Conservation (phyloP, 106 monocot genomes). For the Dendrobium officinale region DNA sequence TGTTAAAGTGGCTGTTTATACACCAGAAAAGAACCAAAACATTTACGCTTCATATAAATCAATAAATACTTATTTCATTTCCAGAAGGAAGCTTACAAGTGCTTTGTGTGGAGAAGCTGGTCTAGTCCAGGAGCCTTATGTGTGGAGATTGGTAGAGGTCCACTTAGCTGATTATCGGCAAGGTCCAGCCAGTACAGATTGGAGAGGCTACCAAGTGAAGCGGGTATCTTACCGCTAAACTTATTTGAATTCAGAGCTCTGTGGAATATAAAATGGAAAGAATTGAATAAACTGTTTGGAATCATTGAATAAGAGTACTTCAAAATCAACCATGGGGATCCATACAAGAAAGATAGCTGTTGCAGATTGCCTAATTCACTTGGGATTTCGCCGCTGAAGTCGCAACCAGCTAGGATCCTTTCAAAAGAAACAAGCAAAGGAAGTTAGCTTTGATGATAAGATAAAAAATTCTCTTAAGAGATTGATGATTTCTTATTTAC, state of each 20-base stretch:
- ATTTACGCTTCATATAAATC: background rate
- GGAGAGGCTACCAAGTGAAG: slow-evolving; percentile 20
- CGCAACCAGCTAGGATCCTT: slow-evolving; percentile 24
- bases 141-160: slow-evolving; percentile 45
- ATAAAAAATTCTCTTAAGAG: background rate
- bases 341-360: slow-evolving; percentile 21
- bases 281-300: background rate
- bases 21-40: background rate
- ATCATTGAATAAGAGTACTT: background rate
- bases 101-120: slow-evolving; percentile 31
- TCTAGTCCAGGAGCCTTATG: slow-evolving; percentile 37
- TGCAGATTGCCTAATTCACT: slow-evolving; percentile 21
- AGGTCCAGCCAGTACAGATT: slow-evolving; percentile 22
- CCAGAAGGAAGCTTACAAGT: slow-evolving; percentile 38
- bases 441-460: background rate
- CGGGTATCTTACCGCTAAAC: slow-evolving; percentile 17
- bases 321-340: background rate
- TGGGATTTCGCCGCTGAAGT: slow-evolving; percentile 23
- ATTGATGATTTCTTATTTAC: background rate
- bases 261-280: background rate
- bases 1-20: slow-evolving; percentile 70
- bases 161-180: slow-evolving; percentile 47
- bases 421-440: background rate
- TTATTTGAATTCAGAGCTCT: slow-evolving; percentile 25
- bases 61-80: too few relatives aligned